Evolutionary conservation across 441 rosid genomes (phyloP).

Genomic region (Populus trichocarpa): DNA sequence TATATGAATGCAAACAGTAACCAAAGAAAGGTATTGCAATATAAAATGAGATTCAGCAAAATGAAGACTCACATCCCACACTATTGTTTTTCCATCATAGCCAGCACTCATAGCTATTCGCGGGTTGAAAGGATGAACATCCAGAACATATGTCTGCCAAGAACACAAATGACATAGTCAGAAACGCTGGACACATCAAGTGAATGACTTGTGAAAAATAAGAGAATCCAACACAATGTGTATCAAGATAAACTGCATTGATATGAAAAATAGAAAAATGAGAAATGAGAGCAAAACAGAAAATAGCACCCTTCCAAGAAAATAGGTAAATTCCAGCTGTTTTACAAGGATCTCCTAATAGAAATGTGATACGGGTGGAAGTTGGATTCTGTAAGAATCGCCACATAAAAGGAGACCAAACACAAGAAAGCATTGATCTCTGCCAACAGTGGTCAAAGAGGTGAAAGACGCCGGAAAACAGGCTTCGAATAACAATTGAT

Average conservation of each 20-base stretch:
- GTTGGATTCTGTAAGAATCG: not conserved
- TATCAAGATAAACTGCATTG: not conserved
- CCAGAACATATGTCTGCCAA: conserved; percentile 95
- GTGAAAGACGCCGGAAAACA: not conserved
- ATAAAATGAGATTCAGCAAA: conserved; percentile 17
- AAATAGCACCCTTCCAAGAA: not conserved
- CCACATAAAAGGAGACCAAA: not conserved
- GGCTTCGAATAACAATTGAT: not conserved
- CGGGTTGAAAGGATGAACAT: conserved; percentile 98
- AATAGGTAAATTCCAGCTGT: not conserved
- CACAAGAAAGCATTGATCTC: not conserved
- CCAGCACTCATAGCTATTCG: conserved; percentile 99
- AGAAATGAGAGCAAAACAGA: not conserved
- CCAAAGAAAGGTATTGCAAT: conserved; percentile 16
- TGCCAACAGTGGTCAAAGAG: not conserved
- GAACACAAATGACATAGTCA: conserved; percentile 8
- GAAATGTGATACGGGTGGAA: not conserved
- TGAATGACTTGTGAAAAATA: not conserved
- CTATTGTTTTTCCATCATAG: conserved; percentile 95
- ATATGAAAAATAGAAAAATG: not conserved
- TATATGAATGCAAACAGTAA: conserved; percentile 21
- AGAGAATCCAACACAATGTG: not conserved
- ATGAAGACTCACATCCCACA: conserved; percentile 95
- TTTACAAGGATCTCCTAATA: not conserved
- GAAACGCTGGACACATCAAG: not conserved